Evolutionary conservation across 495 filamentous ascomycete genomes (phyloP), one percentile per base, ranked within the genome.

Genomic region (Penicillium soppii): DNA sequence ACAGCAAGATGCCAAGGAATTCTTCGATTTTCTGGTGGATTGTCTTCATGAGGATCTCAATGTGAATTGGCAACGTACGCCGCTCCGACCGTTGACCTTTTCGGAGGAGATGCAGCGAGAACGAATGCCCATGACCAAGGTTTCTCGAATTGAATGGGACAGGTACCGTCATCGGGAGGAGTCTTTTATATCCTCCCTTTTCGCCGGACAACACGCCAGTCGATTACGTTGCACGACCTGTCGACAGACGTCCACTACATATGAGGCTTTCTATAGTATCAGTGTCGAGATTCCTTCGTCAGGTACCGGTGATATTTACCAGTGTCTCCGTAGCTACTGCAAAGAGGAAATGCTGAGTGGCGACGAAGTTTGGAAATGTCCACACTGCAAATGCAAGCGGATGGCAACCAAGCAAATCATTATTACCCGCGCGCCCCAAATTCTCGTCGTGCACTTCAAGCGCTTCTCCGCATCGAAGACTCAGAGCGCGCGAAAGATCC

Each of bases 1-100:
- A 39, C 87, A 91, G 56, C 89, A 92, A 67, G 89, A 92, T 63
- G 82, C 88, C 9, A 85, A 86, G 58, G 89, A 91, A 56, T 91
- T 89, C 49, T 82, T 89, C 53, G 82, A 82, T 55, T 90, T 87
- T 61, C 61, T 90, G 4, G 70, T 91, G 12, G 85, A 88, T 57
- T 78, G 76, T 38, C 66, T 92, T 7, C 86, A 88, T 44, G 88
- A 92, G 63, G 89, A 92, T 60, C 71, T 89, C 21, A 92, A 92
- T 55, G 67, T 78, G 29, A 78, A 81, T 33, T 88, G 82, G 74
- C 73, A 82, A 39, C 72, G 77, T 32, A 76, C 66, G 7, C 83
- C 79, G 2, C 70, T 87, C 4, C 75, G 77, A 27, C 75, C 76
- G 5, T 72, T 90, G 32, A 88, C 81, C 0, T 69, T 75, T 12